Base-by-base conservation (phyloP, 2,329 filamentous ascomycete genomes). In the Botrytis squamosa region DNA sequence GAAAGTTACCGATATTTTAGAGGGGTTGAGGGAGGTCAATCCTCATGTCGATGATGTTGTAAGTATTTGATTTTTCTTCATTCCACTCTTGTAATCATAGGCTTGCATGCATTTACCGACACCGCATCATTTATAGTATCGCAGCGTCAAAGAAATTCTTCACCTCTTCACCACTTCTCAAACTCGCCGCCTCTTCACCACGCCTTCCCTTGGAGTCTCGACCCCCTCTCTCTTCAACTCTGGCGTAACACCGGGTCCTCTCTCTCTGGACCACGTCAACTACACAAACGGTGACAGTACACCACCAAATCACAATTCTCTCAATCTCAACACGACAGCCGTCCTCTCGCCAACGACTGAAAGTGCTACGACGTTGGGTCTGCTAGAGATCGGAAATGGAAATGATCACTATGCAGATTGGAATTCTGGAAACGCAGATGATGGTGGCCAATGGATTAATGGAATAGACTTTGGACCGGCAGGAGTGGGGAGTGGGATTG, bases 41-140 rank as follows among this genome's bases (percentile, higher is more conserved):
- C n/a, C 60, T 18, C 70, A 71, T 44, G 70, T 71, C 22, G 60
- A 71, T 66, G 70, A 66, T 57, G 20, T 71, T 65, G 70, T 66
- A n/a, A 71, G 70, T 49, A 42, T 63, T 40, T 4, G 12, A 4
- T 36, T 49, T 57, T 42, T 10, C 40, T 12, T 67, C 18, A 14
- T 2, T 20, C 18, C 25, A 29, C 20, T 42, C 12, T 44, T 38
- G 6, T 38, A 46, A 29, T 7, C 22, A 22, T 25, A 14, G 18
- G 4, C 22, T 40, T 33, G 9, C 12, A 33, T 25, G 4, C 12
- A 52, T 33, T 4, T 46, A 40, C 42, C 52, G 29, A 71, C 10
- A 14, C 33, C 16, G 10, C 8, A 33, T 22, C 16, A 10, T 42
- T 20, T 16, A 33, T 42, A 72, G 70, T 72, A 72, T 22, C 70